Conservation (phyloP, 495 filamentous ascomycete species). For the Astrothelium subdiscretum region DNA sequence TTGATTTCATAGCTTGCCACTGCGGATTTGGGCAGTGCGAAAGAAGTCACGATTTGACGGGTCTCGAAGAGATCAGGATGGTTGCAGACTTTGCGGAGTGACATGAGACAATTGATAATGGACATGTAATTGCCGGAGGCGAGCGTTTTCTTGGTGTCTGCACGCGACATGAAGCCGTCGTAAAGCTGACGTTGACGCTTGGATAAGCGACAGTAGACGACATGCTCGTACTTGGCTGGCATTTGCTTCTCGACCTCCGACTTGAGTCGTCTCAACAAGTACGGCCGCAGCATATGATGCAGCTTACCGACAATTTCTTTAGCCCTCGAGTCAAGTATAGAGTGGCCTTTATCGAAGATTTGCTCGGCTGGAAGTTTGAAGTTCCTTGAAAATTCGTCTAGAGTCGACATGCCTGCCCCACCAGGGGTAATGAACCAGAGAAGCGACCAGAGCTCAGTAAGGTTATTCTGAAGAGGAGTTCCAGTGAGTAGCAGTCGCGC, state of each 20-base stretch:
- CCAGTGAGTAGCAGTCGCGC: conserved; percentile 84
- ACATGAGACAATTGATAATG: conserved; percentile 98
- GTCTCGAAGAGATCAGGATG: conserved; percentile 97
- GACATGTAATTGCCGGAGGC: conserved; percentile 94
- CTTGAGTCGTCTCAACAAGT: conserved; percentile 84
- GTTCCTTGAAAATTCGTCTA: conserved; percentile 87
- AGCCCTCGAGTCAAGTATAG: conserved; percentile 86
- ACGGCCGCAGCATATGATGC: conserved; percentile 85
- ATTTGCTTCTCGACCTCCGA: conserved; percentile 99
- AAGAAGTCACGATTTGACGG: conserved; percentile 94
- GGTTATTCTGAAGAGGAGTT: conserved; percentile 92
- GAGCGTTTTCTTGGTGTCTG: conserved; percentile 76
- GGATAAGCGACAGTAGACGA: conserved; percentile 87
- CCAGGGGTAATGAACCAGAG: conserved; percentile 90
- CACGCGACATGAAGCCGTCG: conserved; percentile 91
- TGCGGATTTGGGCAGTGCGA: conserved; percentile 78
- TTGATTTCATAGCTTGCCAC: conserved; percentile 68
- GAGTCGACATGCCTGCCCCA: conserved; percentile 47
- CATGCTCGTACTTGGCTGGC: conserved; percentile 94
- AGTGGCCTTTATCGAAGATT: conserved; percentile 86
- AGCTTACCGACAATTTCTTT: conserved; percentile 80
- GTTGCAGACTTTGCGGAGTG: conserved; percentile 94
- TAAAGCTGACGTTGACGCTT: conserved; percentile 93
- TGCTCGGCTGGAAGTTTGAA: conserved; percentile 87
- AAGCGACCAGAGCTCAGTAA: conserved; percentile 94